Evolutionary conservation across 441 rosid species (phyloP), one percentile per base, ranked within the genome.

Genomic region (Lepidium campestre): DNA sequence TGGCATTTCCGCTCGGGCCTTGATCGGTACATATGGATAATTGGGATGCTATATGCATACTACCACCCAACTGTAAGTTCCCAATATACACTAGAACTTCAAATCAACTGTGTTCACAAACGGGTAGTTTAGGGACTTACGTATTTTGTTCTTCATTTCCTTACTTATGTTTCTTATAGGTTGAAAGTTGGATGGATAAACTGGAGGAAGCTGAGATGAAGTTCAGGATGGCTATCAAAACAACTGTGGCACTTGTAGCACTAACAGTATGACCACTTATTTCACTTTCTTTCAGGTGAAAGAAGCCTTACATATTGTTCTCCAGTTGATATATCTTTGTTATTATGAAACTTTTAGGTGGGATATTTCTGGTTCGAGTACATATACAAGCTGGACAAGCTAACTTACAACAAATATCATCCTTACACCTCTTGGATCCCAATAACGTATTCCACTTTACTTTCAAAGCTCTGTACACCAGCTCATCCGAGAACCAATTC

Each of bases 371-470:
- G 95, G 95, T 80, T 60, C 7, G 91, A 86, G 77, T 83, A 74
- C 71, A 76, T 88, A 59, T 88, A 84, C 89, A 88, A 74, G 81
- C 62, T 88, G 78, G 91, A 88, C 79, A 88, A 88, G 80, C 45
- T 80, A 57, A 65, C 85, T 34, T 88, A 88, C 88, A 88, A 88
- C 79, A 86, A 86, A 77, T 81, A 74, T 72, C 95, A 88, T 73
- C 95, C 95, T 19, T 88, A 86, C 67, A 88, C 91, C 40, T 88
- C 95, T 4, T 88, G 95, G 95, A 88, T 88, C 72, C 95, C 95
- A 37, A 88, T 88, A 70, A 88, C 95, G 94, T 88, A 75, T 73
- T 61, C 20, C 67, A 40, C 35, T 39, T 67, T 20, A 56, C 49
- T 53, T 32, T 7, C 58, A 63, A 48, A 72, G 23, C 57, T 65